Percentiles rank a stretch among this genome's conserved stretches.
phyloP scores from a whole-genome alignment of 306 rosid genomes.

The Notholithocarpus densiflorus region DNA sequence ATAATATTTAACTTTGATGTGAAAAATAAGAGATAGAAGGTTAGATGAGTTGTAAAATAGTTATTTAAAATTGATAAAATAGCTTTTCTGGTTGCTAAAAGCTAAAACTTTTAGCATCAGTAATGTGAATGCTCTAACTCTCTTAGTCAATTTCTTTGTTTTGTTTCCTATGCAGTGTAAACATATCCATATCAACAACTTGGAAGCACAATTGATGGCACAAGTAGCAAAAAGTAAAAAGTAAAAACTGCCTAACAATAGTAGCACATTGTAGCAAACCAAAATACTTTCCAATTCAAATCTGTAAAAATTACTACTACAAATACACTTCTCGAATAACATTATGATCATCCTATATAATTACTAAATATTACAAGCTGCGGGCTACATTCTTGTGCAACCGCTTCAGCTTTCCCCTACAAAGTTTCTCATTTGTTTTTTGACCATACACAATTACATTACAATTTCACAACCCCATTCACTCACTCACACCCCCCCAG shows the following conservation, averaged over 20 bases:
- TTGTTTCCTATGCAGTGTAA: too few species aligned
- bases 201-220: too few species aligned
- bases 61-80: too few species aligned
- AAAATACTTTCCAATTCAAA: conserved; percentile 5
- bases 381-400: conserved; percentile 57
- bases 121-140: too few species aligned
- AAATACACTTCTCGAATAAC: neutral
- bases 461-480: conserved; percentile 10
- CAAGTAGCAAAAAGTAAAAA: neutral
- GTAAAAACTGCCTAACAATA: neutral
- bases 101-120: too few species aligned
- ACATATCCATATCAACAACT: too few species aligned
- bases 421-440: neutral
- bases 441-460: conserved; percentile 8
- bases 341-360: conserved; percentile 18
- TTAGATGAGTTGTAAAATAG: too few species aligned
- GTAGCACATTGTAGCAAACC: conserved; percentile 18
- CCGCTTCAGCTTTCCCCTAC: conserved; percentile 63
- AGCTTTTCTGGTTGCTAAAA: too few species aligned
- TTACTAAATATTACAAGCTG: conserved; percentile 43
- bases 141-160: too few species aligned
- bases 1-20: too few species aligned
- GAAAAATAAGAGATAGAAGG: too few species aligned
- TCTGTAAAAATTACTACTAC: conserved; percentile 12
- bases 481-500: conserved; percentile 18